phyloP scores from a whole-genome alignment of 2,329 filamentous ascomycete genomes.

The Neonectria neomacrospora region DNA sequence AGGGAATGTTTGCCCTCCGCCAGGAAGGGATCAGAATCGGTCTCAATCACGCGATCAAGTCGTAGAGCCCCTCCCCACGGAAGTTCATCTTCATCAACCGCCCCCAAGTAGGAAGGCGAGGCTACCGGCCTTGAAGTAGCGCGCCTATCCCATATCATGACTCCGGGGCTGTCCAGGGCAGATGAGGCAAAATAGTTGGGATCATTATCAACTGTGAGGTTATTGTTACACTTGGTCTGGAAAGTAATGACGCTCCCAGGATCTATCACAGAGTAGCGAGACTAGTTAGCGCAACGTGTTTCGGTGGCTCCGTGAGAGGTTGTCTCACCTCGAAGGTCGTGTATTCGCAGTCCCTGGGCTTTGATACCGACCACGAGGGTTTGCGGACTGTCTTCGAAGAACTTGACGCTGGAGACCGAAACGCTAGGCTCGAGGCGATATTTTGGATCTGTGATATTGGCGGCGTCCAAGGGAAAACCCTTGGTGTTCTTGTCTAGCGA shows the following conservation, averaged over 20 bases:
- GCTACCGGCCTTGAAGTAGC: conserved; percentile 64
- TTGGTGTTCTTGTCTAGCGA: conserved; percentile 57
- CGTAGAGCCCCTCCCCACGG: conserved; percentile 72
- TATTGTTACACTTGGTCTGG: conserved; percentile 74
- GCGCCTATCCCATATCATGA: conserved; percentile 83
- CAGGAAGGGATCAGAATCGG: conserved; percentile 61
- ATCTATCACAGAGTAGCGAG: conserved; percentile 46
- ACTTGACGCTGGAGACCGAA: conserved; percentile 84
- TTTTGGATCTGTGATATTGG: conserved; percentile 66
- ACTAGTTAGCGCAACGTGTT: not conserved
- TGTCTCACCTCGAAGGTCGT: conserved; percentile 77
- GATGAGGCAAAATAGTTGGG: conserved; percentile 88
- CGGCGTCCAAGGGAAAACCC: conserved; percentile 62
- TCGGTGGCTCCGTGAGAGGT: not conserved
- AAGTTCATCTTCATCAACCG: conserved; percentile 69
- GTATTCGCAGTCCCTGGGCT: conserved; percentile 77
- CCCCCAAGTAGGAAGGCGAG: conserved; percentile 65
- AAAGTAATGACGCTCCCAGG: conserved; percentile 67
- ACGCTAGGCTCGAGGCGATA: conserved; percentile 72
- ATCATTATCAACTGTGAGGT: conserved; percentile 82
- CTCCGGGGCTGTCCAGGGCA: conserved; percentile 76
- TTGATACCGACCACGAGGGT: conserved; percentile 81
- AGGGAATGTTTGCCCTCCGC: conserved; percentile 68
- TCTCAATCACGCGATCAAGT: conserved; percentile 67
- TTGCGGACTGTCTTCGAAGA: conserved; percentile 81